Conservation (phyloP, 495 filamentous ascomycete species). For the Xylaria palmicola region DNA sequence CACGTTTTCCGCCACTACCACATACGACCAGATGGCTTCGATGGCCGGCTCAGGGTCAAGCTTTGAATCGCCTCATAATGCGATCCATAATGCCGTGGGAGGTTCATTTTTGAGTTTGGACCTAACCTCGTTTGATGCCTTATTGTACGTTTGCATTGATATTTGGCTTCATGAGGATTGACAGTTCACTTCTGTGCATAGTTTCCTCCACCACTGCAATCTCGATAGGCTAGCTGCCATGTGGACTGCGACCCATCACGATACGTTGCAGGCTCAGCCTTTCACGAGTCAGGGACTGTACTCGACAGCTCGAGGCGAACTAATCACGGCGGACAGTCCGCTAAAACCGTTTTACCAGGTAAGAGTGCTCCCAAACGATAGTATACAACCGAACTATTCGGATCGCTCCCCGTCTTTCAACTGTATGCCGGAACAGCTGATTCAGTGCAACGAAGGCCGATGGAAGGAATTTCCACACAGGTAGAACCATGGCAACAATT, state of each 20-base stretch:
- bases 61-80: slow-evolving; percentile 39
- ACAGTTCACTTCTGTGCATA: neutral
- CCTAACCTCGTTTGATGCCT: slow-evolving; percentile 36
- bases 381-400: no score
- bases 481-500: slow-evolving; percentile 30
- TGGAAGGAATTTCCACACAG: slow-evolving; percentile 36
- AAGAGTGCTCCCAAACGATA: neutral
- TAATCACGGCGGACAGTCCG: slow-evolving; percentile 38
- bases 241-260: slow-evolving; percentile 38
- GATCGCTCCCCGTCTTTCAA: neutral
- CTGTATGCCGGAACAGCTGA: neutral
- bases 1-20: slow-evolving; percentile 31
- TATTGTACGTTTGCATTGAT: slow-evolving; percentile 33
- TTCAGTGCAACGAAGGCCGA: slow-evolving; percentile 12
- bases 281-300: slow-evolving; percentile 30
- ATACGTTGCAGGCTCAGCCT: slow-evolving; percentile 24
- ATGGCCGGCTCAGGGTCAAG: slow-evolving; percentile 25
- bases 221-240: slow-evolving; percentile 49
- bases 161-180: neutral
- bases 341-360: slow-evolving; percentile 47
- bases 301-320: slow-evolving; percentile 25
- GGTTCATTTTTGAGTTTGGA: slow-evolving; percentile 32
- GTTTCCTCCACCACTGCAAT: slow-evolving; percentile 44
- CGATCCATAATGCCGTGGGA: slow-evolving; percentile 32
- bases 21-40: slow-evolving; percentile 36